Evolutionary conservation across 345 rosid genomes (phyloP), one percentile per base, ranked within the genome.

Genomic region (Gossypium sturtianum): DNA sequence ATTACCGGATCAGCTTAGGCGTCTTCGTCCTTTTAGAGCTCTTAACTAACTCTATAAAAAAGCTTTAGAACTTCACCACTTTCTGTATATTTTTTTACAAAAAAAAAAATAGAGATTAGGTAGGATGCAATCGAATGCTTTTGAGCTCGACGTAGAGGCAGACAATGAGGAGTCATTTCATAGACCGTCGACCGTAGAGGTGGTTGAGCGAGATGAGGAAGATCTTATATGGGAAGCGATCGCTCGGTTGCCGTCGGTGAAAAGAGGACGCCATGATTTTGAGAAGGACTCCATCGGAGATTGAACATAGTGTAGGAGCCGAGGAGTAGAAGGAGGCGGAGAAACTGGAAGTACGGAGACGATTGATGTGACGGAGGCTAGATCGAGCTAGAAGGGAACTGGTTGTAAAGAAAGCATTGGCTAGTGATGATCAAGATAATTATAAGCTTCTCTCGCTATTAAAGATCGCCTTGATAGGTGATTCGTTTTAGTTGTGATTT

Each of bases 401-500:
- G 25, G 78, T 94, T 16, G 90, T 94, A 34, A 84, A 86, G 80
- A 86, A 89, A 73, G 97, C 97, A 2, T 82, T 94, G 23, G 98
- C 97, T 2, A 92, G 97, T 44, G 87, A 87, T 43, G 93, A 87
- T 62, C 98, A 92, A 74, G 97, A 94, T 72, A 94, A 94, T 63
- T 80, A 22, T 70, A 80, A 43, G 5, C 91, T 94, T 17, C 94
- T 94, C 76, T 80, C 85, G 92, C 91, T 13, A 77, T 94, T 66
- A 94, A 92, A 73, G 86, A 92, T 71, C 94, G 97, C n/a, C 89
- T 94, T 43, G 90, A 91, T 77, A 82, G 86, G 97, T 93, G 10
- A 7, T 12, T 2, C 60, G 20, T 63, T 19, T 71, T 13, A 29
- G 2, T 22, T 19, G 7, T 22, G 23, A 22, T 22, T 22, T 22